Conservation (phyloP, 805 yeast species). For the Cyberlindnera saturnus region DNA sequence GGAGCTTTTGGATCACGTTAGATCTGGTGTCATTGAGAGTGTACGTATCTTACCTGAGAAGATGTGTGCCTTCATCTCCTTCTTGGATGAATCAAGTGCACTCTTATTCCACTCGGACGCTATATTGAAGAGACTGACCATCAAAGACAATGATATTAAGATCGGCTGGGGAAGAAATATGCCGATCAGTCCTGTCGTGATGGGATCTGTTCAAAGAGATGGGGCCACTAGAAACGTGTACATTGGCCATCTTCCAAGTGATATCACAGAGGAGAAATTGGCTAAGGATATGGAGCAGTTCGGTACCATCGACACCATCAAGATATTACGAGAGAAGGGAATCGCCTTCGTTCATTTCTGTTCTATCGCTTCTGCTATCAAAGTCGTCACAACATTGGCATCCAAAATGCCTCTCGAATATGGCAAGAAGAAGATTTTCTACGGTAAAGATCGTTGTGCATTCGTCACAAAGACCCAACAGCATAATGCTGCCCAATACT, state of each 20-base stretch:
- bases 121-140: constrained; percentile 71
- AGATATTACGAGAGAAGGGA: constrained; percentile 72
- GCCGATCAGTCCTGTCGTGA: constrained; percentile 67
- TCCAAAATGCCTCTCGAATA: constrained; percentile 52
- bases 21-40: constrained; percentile 84
- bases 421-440: constrained; percentile 71
- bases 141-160: constrained; percentile 75
- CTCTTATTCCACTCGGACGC: constrained; percentile 91
- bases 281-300: constrained; percentile 59
- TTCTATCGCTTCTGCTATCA: constrained; percentile 78
- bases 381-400: constrained; percentile 74
- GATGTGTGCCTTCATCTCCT: constrained; percentile 85
- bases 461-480: constrained; percentile 93
- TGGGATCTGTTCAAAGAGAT: constrained; percentile 70
- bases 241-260: constrained; percentile 70
- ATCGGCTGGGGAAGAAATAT: constrained; percentile 92
- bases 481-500: constrained; percentile 92
- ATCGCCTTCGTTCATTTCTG: constrained; percentile 89
- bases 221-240: constrained; percentile 94
- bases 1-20: constrained; percentile 82
- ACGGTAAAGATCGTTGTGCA: constrained; percentile 94
- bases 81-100: constrained; percentile 84
- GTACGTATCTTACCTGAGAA: constrained; percentile 75
- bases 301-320: constrained; percentile 83
- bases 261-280: constrained; percentile 60